Base-by-base conservation (phyloP, 148 eudicot species). In the Diospyros lotus region DNA sequence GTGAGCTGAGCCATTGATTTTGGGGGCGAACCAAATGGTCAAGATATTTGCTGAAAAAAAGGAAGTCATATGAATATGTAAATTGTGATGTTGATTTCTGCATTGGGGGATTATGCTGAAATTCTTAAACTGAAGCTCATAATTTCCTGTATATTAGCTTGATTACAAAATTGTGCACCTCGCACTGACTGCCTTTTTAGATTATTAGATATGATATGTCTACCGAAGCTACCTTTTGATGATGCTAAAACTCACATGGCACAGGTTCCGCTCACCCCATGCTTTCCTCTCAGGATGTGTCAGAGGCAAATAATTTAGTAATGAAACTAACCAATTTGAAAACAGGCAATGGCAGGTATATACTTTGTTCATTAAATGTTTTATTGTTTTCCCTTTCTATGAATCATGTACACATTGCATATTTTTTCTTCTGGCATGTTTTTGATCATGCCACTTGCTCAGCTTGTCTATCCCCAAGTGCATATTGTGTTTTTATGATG, bases 181-280 rank as follows among this genome's bases (percentile, higher is more conserved):
- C n/a, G n/a, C 70, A 51, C 11, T 40, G 40, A 2, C 42, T 58
- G 28, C 64, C 8, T 66, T 56, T 12, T 28, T 42, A 18, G 9
- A 15, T 43, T 5, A 7, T 58, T 78, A 38, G 54, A 58, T 66
- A 55, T 18, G 44, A 70, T 41, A 10, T 46, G 48, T 41, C 11
- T 17, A 46, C 14, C n/a, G 54, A 58, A 10, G 59, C 40, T 65
- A 38, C 39, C 6, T 68, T 64, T 65, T 11, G 39, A 39, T 70
- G 42, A n/a, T 55, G 8, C 62, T 60, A 11, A 53, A 59, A 56
- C 56, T 67, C 56, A 65, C 59, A 58, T 55, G 7, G 64, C 58
- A 53, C 80, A 90, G 94, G 99, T 73, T 95, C 99, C 58, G 97
- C 97, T 6, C 90, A 80, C 46, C 82, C 96, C 62, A 93, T 93